These are phyloP conservation scores for Noccaea bulbosa DNA, from an alignment of 345 rosid species.

Conservation along the genomic window DNA sequence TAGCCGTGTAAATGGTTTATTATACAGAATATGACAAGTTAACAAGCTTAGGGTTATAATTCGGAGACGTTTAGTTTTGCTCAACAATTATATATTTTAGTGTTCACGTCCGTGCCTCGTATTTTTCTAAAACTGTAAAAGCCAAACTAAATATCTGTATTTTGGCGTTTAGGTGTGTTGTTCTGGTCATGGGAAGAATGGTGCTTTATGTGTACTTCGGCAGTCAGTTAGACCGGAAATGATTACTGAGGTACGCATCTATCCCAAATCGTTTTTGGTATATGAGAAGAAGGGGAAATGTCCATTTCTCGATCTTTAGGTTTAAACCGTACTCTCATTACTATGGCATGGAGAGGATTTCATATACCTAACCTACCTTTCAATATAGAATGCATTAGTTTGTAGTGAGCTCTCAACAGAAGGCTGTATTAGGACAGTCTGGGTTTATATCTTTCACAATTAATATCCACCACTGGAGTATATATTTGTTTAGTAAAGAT, in stretches of 20 bases:
- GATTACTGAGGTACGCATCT: slow-evolving; percentile 78
- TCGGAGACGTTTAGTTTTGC: slow-evolving; percentile 5
- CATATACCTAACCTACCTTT: slow-evolving; percentile 8
- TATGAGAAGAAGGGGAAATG: slow-evolving; percentile 13
- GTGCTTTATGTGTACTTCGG: slow-evolving; percentile 81
- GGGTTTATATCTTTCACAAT: slow-evolving; percentile 28
- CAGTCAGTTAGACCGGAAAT: slow-evolving; percentile 97
- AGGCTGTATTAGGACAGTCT: slow-evolving; percentile 21
- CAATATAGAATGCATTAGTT: slow-evolving; percentile 22
- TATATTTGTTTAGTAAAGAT: slow-evolving; percentile 22
- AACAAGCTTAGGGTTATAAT: slow-evolving; percentile 19
- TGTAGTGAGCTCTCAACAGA: slow-evolving; percentile 29
- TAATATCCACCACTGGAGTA: slow-evolving; percentile 15
- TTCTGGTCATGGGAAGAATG: slow-evolving; percentile 99
- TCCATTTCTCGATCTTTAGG: neutral
- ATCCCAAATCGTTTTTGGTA: slow-evolving; percentile 25
- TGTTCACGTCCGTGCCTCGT: slow-evolving; percentile 26
- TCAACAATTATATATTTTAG: slow-evolving; percentile 14
- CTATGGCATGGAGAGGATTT: slow-evolving; percentile 14
- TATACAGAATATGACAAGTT: neutral
- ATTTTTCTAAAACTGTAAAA: slow-evolving; percentile 18
- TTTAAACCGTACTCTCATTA: slow-evolving; percentile 9
- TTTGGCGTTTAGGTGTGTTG: slow-evolving; percentile 79
- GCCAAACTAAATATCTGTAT: slow-evolving; percentile 24
- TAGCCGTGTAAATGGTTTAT: slow-evolving; percentile 19